phyloP scores from a whole-genome alignment of 148 eudicot species.

The Nepenthes mirabilis region DNA sequence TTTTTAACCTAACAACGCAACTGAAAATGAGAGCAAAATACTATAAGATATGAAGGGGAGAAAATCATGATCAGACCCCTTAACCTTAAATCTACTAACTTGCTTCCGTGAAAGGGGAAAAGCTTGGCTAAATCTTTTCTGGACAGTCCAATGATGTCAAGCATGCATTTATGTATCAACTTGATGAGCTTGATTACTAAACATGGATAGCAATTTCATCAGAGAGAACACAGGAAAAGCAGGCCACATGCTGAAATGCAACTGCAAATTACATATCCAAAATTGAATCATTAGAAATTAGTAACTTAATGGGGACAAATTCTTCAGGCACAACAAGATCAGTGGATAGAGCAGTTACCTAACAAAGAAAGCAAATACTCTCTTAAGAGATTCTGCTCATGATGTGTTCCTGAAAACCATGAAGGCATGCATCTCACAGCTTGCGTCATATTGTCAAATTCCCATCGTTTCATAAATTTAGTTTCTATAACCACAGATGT shows the following conservation, averaged over 20 bases:
- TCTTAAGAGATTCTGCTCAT: constrained; percentile 55
- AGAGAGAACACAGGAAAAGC: neutral
- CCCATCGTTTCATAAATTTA: constrained; percentile 90
- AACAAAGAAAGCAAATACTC: constrained; percentile 49
- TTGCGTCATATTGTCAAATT: constrained; percentile 75
- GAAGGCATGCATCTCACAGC: constrained; percentile 54
- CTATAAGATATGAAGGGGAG: too few relatives aligned
- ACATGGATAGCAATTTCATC: too few relatives aligned
- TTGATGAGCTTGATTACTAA: too few relatives aligned
- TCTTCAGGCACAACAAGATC: neutral
- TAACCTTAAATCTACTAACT: too few relatives aligned
- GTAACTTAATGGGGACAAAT: neutral
- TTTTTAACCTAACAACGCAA: too few relatives aligned
- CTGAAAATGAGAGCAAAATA: too few relatives aligned
- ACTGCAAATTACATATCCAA: neutral
- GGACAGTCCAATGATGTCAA: too few relatives aligned
- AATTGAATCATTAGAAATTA: neutral
- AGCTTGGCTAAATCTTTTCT: too few relatives aligned
- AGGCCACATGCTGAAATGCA: neutral
- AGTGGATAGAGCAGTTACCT: constrained; percentile 35
- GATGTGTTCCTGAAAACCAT: constrained; percentile 75
- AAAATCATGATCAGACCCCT: too few relatives aligned
- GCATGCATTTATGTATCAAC: too few relatives aligned
- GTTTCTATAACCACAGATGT: constrained; percentile 82
- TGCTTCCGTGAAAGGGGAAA: too few relatives aligned